Base-by-base conservation (phyloP, 208 protist species). In the Porcisia hertigi region DNA sequence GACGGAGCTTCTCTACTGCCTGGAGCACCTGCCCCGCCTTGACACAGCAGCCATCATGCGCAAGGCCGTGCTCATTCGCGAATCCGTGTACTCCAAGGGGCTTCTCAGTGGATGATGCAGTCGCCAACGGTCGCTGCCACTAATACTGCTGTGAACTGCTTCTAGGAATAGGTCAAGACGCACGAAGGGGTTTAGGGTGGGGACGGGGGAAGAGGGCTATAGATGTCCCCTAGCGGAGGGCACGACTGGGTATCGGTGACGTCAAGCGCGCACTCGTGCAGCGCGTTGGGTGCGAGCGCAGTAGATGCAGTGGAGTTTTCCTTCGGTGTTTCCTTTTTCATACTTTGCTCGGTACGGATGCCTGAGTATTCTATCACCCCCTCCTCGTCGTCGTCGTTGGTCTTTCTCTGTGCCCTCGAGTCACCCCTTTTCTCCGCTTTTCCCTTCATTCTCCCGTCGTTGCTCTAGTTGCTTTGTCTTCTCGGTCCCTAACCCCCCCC, bases 11-110 rank as follows among this genome's bases (percentile, higher is more conserved):
- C 81, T 97, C 63, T 82, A 84, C 67, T 88, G 89, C 30, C 66
- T 97, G 47, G 69, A 84, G 23, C 85, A 89, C 69, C 66, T 97
- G n/a, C 93, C 93, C n/a, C 89, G 90, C 34, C 81, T 97, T 18
- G 82, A 94, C 77, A 83, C 79, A 1, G 78, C 82, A 18, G 80
- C 66, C 59, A 85, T 95, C 55, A 79, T 97, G 67, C 91, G 91
- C 59, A 89, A 87, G 75, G 93, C 93, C 2, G 82, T 94, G 36
- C 83, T 92, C 0, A 86, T 94, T 49, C 88, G 86, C 7, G 91
- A 96, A 73, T 89, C 86, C 0, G 86, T 97, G 23, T 71, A 81
- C 53, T 85, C 84, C 3, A 81, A 86, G 43, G 85, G 70, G 45
- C 58, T 85, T 8, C 73, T 85, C 55, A 43, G 69, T 47, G 70